These are phyloP conservation scores for Teunomyces gatunensis DNA, from an alignment of 805 yeast species.

Conservation along the genomic window DNA sequence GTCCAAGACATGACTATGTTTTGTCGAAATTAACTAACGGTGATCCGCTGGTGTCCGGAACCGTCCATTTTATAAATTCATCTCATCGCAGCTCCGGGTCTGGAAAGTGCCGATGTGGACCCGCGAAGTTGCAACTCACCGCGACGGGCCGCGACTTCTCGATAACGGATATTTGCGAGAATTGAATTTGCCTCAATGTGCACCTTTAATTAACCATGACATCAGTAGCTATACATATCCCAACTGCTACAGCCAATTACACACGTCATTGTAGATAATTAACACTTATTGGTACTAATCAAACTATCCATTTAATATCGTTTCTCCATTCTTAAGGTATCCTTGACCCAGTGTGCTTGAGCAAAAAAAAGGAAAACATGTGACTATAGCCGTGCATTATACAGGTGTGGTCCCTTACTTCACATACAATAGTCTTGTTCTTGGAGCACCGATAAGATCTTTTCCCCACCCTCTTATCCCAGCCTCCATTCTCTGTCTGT, in stretches of 20 bases:
- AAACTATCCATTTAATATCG: background rate
- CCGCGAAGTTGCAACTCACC: conserved; percentile 5
- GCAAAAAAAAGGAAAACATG: too few relatives aligned
- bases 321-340: too few relatives aligned
- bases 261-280: background rate
- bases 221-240: background rate
- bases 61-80: background rate
- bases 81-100: background rate
- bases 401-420: background rate
- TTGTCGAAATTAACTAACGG: background rate
- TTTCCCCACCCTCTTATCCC: background rate
- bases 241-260: background rate
- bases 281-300: background rate
- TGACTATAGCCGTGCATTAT: background rate
- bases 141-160: conserved; percentile 8
- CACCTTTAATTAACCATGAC: background rate
- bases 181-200: background rate
- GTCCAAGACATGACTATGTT: conserved; percentile 17
- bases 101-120: background rate
- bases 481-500: background rate
- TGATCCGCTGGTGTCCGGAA: background rate
- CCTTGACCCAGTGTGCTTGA: too few relatives aligned
- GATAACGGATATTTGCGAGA: background rate
- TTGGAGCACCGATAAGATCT: background rate
- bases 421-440: background rate